Evolutionary conservation across 2,329 filamentous ascomycete species (phyloP).

Genomic region (Scedosporium dehoogii): DNA sequence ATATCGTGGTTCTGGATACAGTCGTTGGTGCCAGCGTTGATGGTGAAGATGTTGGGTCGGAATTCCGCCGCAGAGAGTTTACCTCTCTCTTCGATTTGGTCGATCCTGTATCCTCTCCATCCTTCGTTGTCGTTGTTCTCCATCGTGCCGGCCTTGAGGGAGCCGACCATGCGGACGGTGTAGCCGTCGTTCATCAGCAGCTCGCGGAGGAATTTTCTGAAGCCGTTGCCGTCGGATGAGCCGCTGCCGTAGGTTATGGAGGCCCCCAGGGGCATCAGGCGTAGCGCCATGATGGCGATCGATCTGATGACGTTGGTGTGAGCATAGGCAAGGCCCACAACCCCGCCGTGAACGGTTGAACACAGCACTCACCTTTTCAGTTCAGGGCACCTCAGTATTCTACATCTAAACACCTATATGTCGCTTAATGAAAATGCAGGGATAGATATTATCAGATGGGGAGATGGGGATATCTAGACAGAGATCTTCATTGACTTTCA

Average conservation of each 20-base stretch:
- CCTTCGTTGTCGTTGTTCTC: conserved; percentile 32
- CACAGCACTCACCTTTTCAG: no score
- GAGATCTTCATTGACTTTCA: no score
- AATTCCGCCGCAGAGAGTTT: conserved; percentile 17
- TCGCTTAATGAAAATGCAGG: no score
- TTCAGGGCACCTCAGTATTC: no score
- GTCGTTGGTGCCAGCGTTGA: conserved; percentile 36
- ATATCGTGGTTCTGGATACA: conserved; percentile 23
- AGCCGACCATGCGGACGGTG: conserved; percentile 26
- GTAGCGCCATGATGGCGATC: background rate
- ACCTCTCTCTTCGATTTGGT: conserved; percentile 25
- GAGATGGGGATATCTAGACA: no score
- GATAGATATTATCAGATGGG: no score
- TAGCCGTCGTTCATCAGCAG: conserved; percentile 19
- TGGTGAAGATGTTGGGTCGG: conserved; percentile 28
- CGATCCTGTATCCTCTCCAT: conserved; percentile 30
- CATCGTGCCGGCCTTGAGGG: conserved; percentile 13
- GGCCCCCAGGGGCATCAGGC: conserved; percentile 26
- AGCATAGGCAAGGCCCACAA: no score
- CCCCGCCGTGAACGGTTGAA: no score
- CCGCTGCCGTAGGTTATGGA: conserved; percentile 25
- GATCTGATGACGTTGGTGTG: no score
- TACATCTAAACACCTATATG: no score
- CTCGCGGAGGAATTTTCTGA: conserved; percentile 23
- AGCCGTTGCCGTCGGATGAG: conserved; percentile 25